phyloP scores from a whole-genome alignment of 2,329 filamentous ascomycete species.

The Paecilomyces sp. region DNA sequence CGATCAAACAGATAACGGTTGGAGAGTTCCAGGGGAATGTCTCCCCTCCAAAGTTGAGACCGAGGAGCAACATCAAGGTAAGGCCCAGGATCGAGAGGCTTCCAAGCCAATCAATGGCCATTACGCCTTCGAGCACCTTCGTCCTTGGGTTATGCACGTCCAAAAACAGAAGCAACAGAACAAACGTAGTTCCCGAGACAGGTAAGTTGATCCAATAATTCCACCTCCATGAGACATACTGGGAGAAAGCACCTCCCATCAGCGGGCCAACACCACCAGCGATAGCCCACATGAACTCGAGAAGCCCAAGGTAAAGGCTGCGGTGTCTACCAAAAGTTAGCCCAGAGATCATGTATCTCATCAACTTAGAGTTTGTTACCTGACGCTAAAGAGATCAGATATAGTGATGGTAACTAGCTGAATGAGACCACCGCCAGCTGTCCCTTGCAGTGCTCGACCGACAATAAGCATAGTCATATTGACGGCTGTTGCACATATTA shows the following conservation, averaged over 20 bases:
- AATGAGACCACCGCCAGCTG: slow-evolving; percentile 47
- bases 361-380: slow-evolving; percentile 15
- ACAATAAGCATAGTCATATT: slow-evolving; percentile 48
- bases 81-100: slow-evolving; percentile 45
- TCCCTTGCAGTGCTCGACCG: slow-evolving; percentile 48
- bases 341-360: background rate
- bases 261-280: slow-evolving; percentile 36
- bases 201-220: slow-evolving; percentile 52
- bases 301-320: slow-evolving; percentile 45
- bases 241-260: slow-evolving; percentile 24
- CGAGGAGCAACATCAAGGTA: slow-evolving; percentile 46
- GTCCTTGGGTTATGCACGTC: slow-evolving; percentile 51
- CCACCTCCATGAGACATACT: slow-evolving; percentile 45
- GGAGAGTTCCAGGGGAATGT: slow-evolving; percentile 48
- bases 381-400: slow-evolving; percentile 48
- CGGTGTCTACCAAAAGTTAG: slow-evolving; percentile 26
- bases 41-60: slow-evolving; percentile 48
- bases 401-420: slow-evolving; percentile 49
- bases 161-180: slow-evolving; percentile 45
- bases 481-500: slow-evolving; percentile 42
- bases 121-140: slow-evolving; percentile 41
- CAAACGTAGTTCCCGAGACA: slow-evolving; percentile 41
- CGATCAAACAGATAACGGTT: slow-evolving; percentile 49
- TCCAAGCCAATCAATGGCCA: slow-evolving; percentile 49
- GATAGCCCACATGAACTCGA: slow-evolving; percentile 49